A percentile compares a stretch with the other conserved stretches of the same genome.
Evolutionary conservation across 441 rosid genomes (phyloP).

Genomic region (Erysimum cheiri): DNA sequence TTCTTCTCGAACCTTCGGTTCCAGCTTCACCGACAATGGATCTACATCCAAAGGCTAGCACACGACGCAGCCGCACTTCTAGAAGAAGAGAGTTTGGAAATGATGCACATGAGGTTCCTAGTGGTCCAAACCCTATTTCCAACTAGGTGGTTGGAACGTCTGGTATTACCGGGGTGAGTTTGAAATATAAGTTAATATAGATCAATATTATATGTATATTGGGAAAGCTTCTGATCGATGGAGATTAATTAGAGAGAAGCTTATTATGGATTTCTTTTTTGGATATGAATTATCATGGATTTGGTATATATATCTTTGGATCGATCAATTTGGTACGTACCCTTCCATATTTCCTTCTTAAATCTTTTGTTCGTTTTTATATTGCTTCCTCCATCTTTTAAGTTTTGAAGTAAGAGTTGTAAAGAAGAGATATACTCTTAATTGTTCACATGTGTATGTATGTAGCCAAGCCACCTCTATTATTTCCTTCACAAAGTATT

Average conservation of each 20-base stretch:
- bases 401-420: conserved; percentile 40
- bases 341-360: conserved; percentile 12
- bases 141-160: conserved; percentile 46
- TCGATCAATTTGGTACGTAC: conserved; percentile 30
- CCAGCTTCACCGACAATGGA: conserved; percentile 49
- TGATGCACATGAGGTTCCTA: conserved; percentile 88
- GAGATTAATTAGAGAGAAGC: conserved; percentile 30
- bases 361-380: conserved; percentile 31
- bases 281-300: conserved; percentile 8
- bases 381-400: conserved; percentile 22
- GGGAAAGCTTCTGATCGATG: conserved; percentile 31
- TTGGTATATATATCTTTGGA: conserved; percentile 38
- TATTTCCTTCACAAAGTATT: conserved; percentile 29
- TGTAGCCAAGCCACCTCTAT: conserved; percentile 31
- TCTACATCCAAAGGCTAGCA: conserved; percentile 49
- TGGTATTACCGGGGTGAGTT: conserved; percentile 31
- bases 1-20: conserved; percentile 52
- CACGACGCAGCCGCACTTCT: conserved; percentile 33
- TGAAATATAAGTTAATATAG: conserved; percentile 29
- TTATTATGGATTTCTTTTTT: conserved; percentile 24
- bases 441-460: conserved; percentile 29
- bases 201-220: conserved; percentile 33
- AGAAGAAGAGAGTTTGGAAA: conserved; percentile 54
- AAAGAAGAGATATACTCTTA: conserved; percentile 27
- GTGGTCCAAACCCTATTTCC: conserved; percentile 97